Conservation (phyloP, 1,284 basidiomycete genomes). For the Cryptococcus sp. region DNA sequence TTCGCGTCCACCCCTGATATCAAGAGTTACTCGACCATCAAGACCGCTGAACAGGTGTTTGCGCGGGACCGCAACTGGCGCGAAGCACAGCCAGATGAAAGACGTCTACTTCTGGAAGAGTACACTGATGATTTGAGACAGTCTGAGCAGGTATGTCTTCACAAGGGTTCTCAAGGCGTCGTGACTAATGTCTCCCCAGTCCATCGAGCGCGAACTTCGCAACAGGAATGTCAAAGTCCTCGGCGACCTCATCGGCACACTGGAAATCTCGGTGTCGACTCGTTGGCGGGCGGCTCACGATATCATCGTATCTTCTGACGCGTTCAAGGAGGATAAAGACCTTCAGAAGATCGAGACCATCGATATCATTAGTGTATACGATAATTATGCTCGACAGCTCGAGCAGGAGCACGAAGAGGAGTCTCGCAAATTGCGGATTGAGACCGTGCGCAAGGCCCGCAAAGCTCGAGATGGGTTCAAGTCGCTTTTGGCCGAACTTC, state of each 20-base stretch:
- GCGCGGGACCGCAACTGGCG: conserved; percentile 84
- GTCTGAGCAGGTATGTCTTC: conserved; percentile 71
- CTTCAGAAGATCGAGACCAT: conserved; percentile 78
- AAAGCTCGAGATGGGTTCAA: conserved; percentile 87
- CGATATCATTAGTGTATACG: conserved; percentile 86
- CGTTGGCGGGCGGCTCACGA: conserved; percentile 82
- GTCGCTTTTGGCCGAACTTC: conserved; percentile 71
- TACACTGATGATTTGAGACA: conserved; percentile 79
- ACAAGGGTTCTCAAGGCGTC: background rate
- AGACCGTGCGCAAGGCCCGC: conserved; percentile 76
- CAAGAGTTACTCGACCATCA: conserved; percentile 83
- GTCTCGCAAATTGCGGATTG: conserved; percentile 72
- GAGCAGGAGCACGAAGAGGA: conserved; percentile 87
- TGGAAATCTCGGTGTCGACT: conserved; percentile 83
- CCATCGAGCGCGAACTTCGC: conserved; percentile 72
- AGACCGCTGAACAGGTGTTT: conserved; percentile 79
- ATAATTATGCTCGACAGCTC: conserved; percentile 82
- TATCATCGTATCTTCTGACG: conserved; percentile 71
- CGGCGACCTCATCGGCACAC: conserved; percentile 72
- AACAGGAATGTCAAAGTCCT: conserved; percentile 75
- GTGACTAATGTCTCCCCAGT: conserved; percentile 55
- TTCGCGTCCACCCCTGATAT: conserved; percentile 80
- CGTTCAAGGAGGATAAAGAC: conserved; percentile 73
- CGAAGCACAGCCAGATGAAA: conserved; percentile 78
- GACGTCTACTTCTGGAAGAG: conserved; percentile 83